Evolutionary conservation across 164 flowering plant species (phyloP).

Genomic region (Sextonia rubra): DNA sequence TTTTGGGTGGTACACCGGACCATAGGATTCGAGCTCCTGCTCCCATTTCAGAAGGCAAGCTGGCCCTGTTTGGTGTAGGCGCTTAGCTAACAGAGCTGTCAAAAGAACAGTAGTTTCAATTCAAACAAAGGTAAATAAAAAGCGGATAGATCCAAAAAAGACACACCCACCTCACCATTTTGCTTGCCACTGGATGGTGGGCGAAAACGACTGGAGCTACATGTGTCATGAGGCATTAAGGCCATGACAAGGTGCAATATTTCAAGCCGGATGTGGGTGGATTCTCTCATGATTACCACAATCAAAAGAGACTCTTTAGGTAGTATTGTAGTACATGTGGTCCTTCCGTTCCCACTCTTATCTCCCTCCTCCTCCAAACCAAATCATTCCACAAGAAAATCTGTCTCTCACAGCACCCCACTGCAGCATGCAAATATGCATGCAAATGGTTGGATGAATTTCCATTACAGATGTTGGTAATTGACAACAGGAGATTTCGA

Average conservation of each 20-base stretch:
- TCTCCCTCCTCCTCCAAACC: slow-evolving; percentile 28
- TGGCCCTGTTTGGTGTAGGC: not conserved
- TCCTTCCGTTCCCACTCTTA: slow-evolving; percentile 27
- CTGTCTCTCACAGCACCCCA: slow-evolving; percentile 44
- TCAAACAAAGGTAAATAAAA: not conserved
- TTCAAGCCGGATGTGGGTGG: slow-evolving; percentile 17
- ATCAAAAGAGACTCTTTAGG: slow-evolving; percentile 28
- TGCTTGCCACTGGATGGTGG: slow-evolving; percentile 22
- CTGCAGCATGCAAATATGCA: slow-evolving; percentile 33
- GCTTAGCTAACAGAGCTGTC: not conserved
- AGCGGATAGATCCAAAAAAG: not conserved
- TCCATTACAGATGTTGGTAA: no score
- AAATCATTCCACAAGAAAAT: slow-evolving; percentile 58
- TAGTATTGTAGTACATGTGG: not conserved
- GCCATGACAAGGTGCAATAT: not conserved
- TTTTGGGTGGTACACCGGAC: no score
- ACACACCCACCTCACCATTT: not conserved
- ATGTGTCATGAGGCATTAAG: slow-evolving; percentile 8
- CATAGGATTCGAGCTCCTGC: no score
- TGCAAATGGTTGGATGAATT: slow-evolving; percentile 21
- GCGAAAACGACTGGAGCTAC: slow-evolving; percentile 24
- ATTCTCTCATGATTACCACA: slow-evolving; percentile 44
- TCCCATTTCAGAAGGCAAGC: not conserved
- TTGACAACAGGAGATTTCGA: no score
- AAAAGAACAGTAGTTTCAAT: not conserved